Evolutionary conservation across 2,329 filamentous ascomycete genomes (phyloP).

Genomic region (Phialophora chinensis): DNA sequence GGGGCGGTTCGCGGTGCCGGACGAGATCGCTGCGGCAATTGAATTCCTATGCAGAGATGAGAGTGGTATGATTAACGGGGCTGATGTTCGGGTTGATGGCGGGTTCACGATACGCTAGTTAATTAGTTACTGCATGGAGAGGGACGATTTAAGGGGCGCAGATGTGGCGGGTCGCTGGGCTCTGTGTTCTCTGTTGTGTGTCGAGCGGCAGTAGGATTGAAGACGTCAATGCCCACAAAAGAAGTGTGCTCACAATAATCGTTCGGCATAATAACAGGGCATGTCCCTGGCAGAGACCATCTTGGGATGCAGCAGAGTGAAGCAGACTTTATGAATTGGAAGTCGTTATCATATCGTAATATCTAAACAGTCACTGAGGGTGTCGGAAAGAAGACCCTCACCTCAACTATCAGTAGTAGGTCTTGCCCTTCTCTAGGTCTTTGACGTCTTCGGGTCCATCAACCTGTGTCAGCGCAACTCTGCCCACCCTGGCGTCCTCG

Average conservation of each 20-base stretch:
- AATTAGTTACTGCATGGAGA: not conserved
- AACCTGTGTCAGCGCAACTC: conserved; percentile 8
- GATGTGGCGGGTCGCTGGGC: no score
- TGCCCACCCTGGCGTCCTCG: conserved; percentile 4
- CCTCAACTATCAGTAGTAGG: conserved; percentile 3
- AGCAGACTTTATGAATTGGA: no score
- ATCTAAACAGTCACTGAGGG: no score
- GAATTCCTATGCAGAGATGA: conserved; percentile 50
- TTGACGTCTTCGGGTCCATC: conserved; percentile 1
- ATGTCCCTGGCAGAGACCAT: no score
- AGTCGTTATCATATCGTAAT: no score
- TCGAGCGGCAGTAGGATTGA: no score
- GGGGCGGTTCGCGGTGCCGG: conserved; percentile 48
- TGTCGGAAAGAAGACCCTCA: no score
- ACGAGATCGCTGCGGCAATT: conserved; percentile 50
- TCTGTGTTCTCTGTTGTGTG: no score
- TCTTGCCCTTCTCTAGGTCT: conserved; percentile 15
- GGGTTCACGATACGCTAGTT: conserved; percentile 46
- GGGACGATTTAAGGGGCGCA: not conserved
- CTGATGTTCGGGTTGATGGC: conserved; percentile 50
- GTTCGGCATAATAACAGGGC: no score
- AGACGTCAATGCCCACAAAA: no score
- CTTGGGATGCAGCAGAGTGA: no score
- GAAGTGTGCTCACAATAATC: no score
- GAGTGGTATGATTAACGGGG: conserved; percentile 51